Percentiles rank a stretch among this genome's conserved stretches.
Conservation (phyloP, 352 stramenopile genomes). For the Thalassiosira exigua region DNA sequence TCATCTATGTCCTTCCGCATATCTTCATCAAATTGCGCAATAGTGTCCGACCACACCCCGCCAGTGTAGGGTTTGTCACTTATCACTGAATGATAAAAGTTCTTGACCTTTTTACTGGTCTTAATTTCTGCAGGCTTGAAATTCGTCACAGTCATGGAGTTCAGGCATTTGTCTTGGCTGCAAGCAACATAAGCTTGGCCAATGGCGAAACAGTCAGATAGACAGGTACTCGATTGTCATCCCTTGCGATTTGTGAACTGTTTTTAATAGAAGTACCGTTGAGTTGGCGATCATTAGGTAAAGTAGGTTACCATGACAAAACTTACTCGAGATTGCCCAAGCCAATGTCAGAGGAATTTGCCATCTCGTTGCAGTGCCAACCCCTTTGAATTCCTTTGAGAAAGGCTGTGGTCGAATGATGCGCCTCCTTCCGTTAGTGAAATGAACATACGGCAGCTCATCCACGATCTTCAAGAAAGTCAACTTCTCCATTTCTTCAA, state of each 20-base stretch:
- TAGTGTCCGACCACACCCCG: conserved; percentile 5
- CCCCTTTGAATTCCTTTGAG: conserved; percentile 50
- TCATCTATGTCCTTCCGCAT: conserved; percentile 17
- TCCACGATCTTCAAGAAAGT: neutral
- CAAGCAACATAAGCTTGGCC: conserved; percentile 72
- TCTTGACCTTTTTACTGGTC: conserved; percentile 35
- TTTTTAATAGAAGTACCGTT: neutral
- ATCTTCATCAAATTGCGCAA: conserved; percentile 10
- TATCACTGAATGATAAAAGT: conserved; percentile 39
- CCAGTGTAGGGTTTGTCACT: too few relatives aligned
- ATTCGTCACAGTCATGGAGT: conserved; percentile 59
- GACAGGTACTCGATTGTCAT: conserved; percentile 59
- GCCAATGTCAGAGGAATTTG: conserved; percentile 64
- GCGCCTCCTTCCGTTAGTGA: conserved; percentile 17
- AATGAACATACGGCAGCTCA: conserved; percentile 22
- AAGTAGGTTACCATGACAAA: conserved; percentile 26
- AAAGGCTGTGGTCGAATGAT: conserved; percentile 43
- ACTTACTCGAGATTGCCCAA: conserved; percentile 63
- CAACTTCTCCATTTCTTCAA: neutral
- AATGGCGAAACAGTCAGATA: conserved; percentile 64
- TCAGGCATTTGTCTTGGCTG: conserved; percentile 34
- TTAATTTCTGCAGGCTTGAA: conserved; percentile 27
- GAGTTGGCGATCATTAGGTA: neutral
- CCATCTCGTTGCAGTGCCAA: conserved; percentile 11
- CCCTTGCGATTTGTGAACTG: conserved; percentile 40